phyloP scores from a whole-genome alignment of 2,329 filamentous ascomycete species.

The Fusarium mundagurra region DNA sequence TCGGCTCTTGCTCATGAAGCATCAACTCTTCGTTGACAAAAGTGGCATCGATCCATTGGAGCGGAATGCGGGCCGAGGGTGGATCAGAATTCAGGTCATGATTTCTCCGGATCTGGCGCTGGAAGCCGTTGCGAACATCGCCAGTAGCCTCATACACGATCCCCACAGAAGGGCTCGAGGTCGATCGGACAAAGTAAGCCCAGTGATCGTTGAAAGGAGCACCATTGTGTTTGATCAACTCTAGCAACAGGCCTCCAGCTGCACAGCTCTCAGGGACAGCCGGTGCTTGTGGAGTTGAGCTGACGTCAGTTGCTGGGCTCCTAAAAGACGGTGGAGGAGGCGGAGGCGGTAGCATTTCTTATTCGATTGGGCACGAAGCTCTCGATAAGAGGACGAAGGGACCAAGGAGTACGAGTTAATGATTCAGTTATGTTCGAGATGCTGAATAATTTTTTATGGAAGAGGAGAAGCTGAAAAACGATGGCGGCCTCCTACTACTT shows the following conservation, averaged over 20 bases:
- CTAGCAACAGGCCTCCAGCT: neutral
- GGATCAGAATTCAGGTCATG: neutral
- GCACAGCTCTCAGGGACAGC: rapidly evolving
- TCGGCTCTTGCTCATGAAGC: rapidly evolving
- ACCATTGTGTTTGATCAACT: neutral
- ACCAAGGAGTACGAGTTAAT: rapidly evolving
- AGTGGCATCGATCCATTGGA: rapidly evolving
- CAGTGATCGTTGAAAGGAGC: neutral
- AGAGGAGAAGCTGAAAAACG: neutral
- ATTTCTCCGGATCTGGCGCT: neutral
- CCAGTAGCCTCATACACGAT: neutral
- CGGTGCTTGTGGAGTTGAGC: neutral
- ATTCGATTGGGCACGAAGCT: neutral
- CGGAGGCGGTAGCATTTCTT: neutral
- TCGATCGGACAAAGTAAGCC: neutral
- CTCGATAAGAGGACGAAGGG: neutral
- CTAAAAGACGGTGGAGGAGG: neutral
- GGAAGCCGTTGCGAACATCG: neutral
- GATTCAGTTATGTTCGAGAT: rapidly evolving
- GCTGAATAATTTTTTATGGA: neutral
- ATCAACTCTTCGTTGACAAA: neutral
- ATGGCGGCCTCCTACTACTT: neutral
- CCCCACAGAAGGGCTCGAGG: rapidly evolving
- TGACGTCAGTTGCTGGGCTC: rapidly evolving
- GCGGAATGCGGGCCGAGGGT: rapidly evolving